Percentiles rank a stretch among this genome's conserved stretches.
Conservation (phyloP, 1,139 yeast species). For the Kurtzmaniella quercitrusa region DNA sequence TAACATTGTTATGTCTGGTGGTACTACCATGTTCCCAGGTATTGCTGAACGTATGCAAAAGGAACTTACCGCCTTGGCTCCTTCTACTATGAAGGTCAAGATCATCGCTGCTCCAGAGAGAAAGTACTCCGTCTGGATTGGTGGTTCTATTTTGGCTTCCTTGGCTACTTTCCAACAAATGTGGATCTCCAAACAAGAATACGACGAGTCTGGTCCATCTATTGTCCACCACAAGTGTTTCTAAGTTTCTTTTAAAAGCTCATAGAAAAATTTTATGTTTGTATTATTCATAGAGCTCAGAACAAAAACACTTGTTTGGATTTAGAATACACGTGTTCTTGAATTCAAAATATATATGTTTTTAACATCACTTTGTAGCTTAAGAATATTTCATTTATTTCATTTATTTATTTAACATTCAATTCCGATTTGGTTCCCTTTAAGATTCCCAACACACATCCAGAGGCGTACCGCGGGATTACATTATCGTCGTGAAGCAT, state of each 20-base stretch:
- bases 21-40: constrained; percentile 99
- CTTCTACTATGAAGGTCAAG: constrained; percentile 99
- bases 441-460: constrained; percentile 47
- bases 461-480: constrained; percentile 44
- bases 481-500: constrained; percentile 55
- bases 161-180: constrained; percentile 99
- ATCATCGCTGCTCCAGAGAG: constrained; percentile 99
- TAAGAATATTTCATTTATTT: neutral
- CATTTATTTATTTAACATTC: constrained; percentile 16
- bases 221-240: constrained; percentile 99
- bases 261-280: constrained; percentile 2
- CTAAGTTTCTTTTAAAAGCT: constrained; percentile 43
- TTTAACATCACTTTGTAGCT: neutral
- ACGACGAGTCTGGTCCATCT: constrained; percentile 99
- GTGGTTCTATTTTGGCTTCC: constrained; percentile 99
- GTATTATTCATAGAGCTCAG: constrained; percentile 1
- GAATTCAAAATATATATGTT: constrained; percentile 1
- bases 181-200: constrained; percentile 99
- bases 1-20: constrained; percentile 99
- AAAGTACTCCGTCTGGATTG: constrained; percentile 99
- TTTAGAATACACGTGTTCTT: neutral
- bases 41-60: constrained; percentile 99
- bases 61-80: constrained; percentile 99
- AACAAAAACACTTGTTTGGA: neutral
- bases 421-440: constrained; percentile 43